Percentiles rank a stretch among this genome's conserved stretches.
These are phyloP conservation scores for Lecanosticta acicola DNA, from an alignment of 2,329 filamentous ascomycete species.

Conservation along the genomic window DNA sequence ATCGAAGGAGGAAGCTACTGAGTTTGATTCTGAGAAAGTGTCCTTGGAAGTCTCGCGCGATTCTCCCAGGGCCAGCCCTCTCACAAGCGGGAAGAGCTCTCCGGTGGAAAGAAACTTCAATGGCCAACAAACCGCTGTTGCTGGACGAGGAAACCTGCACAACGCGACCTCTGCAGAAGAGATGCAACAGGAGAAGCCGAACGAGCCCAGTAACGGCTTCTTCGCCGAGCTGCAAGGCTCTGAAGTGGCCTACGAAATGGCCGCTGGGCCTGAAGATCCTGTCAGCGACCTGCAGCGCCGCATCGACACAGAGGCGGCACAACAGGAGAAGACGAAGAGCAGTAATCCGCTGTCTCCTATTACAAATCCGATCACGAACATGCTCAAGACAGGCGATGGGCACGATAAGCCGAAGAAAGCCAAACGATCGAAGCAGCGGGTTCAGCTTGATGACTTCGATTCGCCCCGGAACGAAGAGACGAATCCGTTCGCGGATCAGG, in stretches of 20 bases:
- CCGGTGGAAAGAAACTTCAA: conserved; percentile 19
- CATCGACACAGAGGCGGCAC: conserved; percentile 9
- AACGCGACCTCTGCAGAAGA: conserved; percentile 14
- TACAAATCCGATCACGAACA: conserved; percentile 33
- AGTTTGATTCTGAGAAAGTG: conserved; percentile 28
- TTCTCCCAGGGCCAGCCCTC: conserved; percentile 19
- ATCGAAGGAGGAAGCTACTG: conserved; percentile 40
- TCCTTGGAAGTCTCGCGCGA: conserved; percentile 26
- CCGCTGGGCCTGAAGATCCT: conserved; percentile 39
- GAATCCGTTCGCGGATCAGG: conserved; percentile 39
- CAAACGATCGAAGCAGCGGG: conserved; percentile 55
- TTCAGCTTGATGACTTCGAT: conserved; percentile 67
- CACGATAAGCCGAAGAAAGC: conserved; percentile 50
- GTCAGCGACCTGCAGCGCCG: conserved; percentile 15
- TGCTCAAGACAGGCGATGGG: conserved; percentile 37
- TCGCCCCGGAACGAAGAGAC: conserved; percentile 43
- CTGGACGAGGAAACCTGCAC: conserved; percentile 23
- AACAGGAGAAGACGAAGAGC: conserved; percentile 13
- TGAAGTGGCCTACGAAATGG: conserved; percentile 35
- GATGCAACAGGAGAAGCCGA: conserved; percentile 2
- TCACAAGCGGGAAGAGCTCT: conserved; percentile 19
- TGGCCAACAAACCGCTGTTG: conserved; percentile 1
- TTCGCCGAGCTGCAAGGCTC: conserved; percentile 36
- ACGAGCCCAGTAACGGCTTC: conserved; percentile 18
- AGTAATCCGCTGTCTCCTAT: conserved; percentile 30